Evolutionary conservation across 139 green algal species (phyloP).

Genomic region (Ettlia oleoabundans): DNA sequence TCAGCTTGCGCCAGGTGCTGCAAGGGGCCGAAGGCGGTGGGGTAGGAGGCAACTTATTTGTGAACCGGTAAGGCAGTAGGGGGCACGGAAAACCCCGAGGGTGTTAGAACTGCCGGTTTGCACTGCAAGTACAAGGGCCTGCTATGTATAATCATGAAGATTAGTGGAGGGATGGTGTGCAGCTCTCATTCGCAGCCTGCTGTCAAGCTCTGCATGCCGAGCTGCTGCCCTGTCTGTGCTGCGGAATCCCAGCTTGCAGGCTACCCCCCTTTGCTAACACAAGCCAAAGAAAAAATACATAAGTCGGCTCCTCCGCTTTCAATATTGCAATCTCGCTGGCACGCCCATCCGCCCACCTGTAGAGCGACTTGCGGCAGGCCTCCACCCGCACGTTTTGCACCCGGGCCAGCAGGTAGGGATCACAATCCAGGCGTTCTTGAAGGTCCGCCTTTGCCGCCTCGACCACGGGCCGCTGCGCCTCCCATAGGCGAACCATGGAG

Average conservation of each 20-base stretch:
- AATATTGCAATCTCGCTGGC: not conserved
- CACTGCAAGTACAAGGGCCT: too few relatives aligned
- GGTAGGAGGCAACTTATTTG: too few relatives aligned
- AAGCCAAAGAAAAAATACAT: too few relatives aligned
- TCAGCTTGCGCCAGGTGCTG: slow-evolving; percentile 68
- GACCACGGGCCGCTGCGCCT: slow-evolving; percentile 46
- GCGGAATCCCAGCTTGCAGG: too few relatives aligned
- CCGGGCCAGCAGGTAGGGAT: slow-evolving; percentile 63
- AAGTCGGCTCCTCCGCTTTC: too few relatives aligned
- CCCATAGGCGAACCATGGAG: slow-evolving; percentile 32
- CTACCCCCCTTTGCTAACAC: too few relatives aligned
- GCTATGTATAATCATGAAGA: too few relatives aligned
- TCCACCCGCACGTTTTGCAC: slow-evolving; percentile 54
- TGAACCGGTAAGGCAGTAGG: not conserved
- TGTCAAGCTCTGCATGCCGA: too few relatives aligned
- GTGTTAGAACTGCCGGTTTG: too few relatives aligned
- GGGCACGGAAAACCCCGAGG: not conserved
- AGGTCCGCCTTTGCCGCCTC: slow-evolving; percentile 56
- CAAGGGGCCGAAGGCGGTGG: slow-evolving; percentile 45
- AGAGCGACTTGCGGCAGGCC: slow-evolving; percentile 66
- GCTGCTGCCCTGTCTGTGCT: too few relatives aligned
- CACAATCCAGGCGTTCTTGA: slow-evolving; percentile 49
- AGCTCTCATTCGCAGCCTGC: too few relatives aligned
- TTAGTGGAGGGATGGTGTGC: too few relatives aligned
- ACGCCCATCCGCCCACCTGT: slow-evolving; percentile 32